A percentile compares a stretch with the other conserved stretches of the same genome.
Conservation (phyloP, 257 asterid genomes). For the Cruciata laevipes region DNA sequence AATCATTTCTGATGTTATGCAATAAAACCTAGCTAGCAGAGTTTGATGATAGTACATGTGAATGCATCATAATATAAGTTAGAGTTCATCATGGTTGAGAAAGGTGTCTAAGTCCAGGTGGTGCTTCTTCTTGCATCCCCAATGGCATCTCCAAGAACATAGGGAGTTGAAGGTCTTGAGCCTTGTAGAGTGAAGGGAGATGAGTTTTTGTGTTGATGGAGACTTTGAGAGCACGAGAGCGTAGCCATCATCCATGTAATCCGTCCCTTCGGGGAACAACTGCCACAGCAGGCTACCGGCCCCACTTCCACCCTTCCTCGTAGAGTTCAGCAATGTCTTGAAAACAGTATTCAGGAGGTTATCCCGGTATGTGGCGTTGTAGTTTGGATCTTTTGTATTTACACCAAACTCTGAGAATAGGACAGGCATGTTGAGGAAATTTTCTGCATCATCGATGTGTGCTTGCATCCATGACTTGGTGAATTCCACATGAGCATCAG, state of each 20-base stretch:
- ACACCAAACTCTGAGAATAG: slow-evolving; percentile 78
- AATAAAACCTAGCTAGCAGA: neutral
- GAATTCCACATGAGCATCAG: slow-evolving; percentile 63
- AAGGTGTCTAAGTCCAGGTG: slow-evolving; percentile 24
- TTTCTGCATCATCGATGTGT: slow-evolving; percentile 80
- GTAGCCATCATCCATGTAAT: slow-evolving; percentile 90
- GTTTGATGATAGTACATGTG: slow-evolving; percentile 2
- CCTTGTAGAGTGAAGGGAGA: slow-evolving; percentile 63
- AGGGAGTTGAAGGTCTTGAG: slow-evolving; percentile 48
- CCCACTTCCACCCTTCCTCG: slow-evolving; percentile 69
- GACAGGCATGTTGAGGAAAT: slow-evolving; percentile 69
- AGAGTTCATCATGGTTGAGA: slow-evolving; percentile 50
- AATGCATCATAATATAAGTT: slow-evolving; percentile 3
- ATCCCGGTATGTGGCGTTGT: slow-evolving; percentile 51
- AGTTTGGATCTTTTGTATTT: slow-evolving; percentile 64
- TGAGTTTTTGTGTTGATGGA: slow-evolving; percentile 41
- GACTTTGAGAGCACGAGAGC: slow-evolving; percentile 70
- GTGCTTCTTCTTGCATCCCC: slow-evolving; percentile 86
- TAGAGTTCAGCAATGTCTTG: slow-evolving; percentile 50
- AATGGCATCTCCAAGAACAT: slow-evolving; percentile 65
- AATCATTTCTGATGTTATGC: neutral
- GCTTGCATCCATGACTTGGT: slow-evolving; percentile 87
- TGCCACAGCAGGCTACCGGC: slow-evolving; percentile 86
- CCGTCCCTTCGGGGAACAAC: slow-evolving; percentile 83
- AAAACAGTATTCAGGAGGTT: slow-evolving; percentile 52